phyloP scores from a whole-genome alignment of 2,329 filamentous ascomycete species.

The Pseudocercospora musae region DNA sequence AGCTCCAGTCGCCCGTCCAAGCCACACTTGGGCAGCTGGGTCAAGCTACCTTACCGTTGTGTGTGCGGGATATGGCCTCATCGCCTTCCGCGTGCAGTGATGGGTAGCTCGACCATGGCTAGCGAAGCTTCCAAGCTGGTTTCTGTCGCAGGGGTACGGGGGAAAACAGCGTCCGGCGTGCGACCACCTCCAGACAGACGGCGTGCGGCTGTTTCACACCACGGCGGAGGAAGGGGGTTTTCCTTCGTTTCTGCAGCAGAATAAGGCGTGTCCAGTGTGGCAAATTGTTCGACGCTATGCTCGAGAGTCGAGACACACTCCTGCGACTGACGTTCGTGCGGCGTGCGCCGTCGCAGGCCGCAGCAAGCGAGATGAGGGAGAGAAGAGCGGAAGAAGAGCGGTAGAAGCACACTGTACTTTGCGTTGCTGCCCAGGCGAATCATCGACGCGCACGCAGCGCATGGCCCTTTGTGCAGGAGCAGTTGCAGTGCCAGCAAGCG shows the following conservation, averaged over 20 bases:
- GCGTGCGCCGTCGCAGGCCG: constrained; percentile 1
- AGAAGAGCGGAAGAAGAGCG: constrained; percentile 17
- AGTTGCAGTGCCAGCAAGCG: too few species aligned
- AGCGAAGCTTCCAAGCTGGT: constrained; percentile 17
- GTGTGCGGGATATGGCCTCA: constrained; percentile 9
- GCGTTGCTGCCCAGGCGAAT: background rate
- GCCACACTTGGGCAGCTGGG: constrained; percentile 9
- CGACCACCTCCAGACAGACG: constrained; percentile 5
- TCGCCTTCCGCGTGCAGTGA: constrained; percentile 11
- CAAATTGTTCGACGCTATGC: constrained; percentile 14
- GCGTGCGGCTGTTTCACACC: constrained; percentile 10
- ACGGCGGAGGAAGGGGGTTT: background rate
- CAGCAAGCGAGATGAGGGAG: constrained; percentile 14
- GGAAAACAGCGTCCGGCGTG: constrained; percentile 7
- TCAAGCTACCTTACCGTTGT: constrained; percentile 8
- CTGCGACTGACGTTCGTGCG: constrained; percentile 4
- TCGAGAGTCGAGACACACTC: constrained; percentile 2
- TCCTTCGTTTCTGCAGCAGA: constrained; percentile 2
- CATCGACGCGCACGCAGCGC: background rate
- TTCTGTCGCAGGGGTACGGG: constrained; percentile 16
- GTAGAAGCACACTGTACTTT: too few species aligned
- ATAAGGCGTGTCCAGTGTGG: constrained; percentile 5
- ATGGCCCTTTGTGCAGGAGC: background rate
- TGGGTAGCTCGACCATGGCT: constrained; percentile 9
- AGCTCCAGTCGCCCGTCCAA: background rate